phyloP scores from a whole-genome alignment of 495 filamentous ascomycete species.

The Hypoxylon fuscum region DNA sequence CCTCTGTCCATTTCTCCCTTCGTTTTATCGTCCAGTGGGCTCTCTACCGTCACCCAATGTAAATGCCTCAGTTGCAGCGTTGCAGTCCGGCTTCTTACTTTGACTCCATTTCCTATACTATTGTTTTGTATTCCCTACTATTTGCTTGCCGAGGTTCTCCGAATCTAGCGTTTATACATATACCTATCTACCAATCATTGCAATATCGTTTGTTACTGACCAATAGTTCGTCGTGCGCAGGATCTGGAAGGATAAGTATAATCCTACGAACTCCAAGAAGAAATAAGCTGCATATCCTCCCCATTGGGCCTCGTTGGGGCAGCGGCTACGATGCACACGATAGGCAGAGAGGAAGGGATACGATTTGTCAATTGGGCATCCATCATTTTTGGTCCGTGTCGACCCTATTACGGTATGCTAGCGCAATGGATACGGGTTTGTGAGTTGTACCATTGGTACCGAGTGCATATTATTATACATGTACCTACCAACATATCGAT shows the following conservation, averaged over 20 bases:
- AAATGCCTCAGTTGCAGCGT: slow-evolving; percentile 41
- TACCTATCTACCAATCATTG: slow-evolving; percentile 15
- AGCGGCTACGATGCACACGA: background rate
- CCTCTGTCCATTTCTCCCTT: slow-evolving; percentile 10
- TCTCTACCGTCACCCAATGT: slow-evolving; percentile 23
- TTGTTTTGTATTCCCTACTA: slow-evolving; percentile 26
- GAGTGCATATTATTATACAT: slow-evolving; percentile 3
- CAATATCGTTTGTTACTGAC: slow-evolving; percentile 35
- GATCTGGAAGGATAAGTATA: slow-evolving; percentile 98
- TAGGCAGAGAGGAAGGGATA: slow-evolving; percentile 9
- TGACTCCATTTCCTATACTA: slow-evolving; percentile 28
- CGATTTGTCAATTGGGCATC: slow-evolving; percentile 25
- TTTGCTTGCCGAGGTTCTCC: slow-evolving; percentile 33
- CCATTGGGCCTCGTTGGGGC: background rate
- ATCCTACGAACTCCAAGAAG: slow-evolving; percentile 64
- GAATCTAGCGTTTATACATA: slow-evolving; percentile 26
- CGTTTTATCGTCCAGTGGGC: slow-evolving; percentile 18
- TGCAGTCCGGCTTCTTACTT: slow-evolving; percentile 21
- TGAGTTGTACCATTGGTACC: slow-evolving; percentile 4
- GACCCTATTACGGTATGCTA: slow-evolving; percentile 16
- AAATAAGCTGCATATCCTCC: slow-evolving; percentile 41
- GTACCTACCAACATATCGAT: slow-evolving; percentile 27
- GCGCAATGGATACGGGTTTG: slow-evolving; percentile 15
- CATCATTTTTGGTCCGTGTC: background rate
- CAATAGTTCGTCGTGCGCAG: slow-evolving; percentile 55